Evolutionary conservation across 352 stramenopile species (phyloP).

Genomic region (Phytophthora europaea): DNA sequence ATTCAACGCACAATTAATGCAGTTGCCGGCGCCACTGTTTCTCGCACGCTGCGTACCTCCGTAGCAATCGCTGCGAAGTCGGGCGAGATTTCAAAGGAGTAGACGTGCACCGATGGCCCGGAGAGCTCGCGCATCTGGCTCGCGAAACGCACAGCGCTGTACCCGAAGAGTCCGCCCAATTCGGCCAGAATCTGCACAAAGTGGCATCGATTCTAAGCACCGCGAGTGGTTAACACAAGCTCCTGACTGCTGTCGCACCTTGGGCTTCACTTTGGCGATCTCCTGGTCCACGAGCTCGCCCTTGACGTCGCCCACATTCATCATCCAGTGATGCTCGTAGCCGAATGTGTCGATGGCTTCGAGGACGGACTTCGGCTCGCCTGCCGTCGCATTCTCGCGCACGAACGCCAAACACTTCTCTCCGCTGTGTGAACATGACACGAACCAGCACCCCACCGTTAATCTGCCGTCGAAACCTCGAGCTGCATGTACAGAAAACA

Average conservation of each 20-base stretch:
- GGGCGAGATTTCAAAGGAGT: constrained; percentile 57
- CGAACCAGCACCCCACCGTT: background rate
- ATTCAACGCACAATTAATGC: background rate
- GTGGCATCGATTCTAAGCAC: background rate
- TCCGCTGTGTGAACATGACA: constrained; percentile 9
- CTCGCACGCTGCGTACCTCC: constrained; percentile 28
- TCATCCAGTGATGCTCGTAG: constrained; percentile 47
- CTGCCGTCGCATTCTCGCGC: constrained; percentile 31
- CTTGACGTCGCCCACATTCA: constrained; percentile 59
- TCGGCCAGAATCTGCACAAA: constrained; percentile 45
- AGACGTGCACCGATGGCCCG: constrained; percentile 36
- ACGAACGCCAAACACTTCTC: constrained; percentile 45
- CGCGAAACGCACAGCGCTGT: constrained; percentile 58
- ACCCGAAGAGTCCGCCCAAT: constrained; percentile 50
- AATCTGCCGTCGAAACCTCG: background rate
- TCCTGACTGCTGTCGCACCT: constrained; percentile 11
- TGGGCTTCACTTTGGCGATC: constrained; percentile 44
- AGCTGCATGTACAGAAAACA: background rate
- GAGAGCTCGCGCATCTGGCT: constrained; percentile 40
- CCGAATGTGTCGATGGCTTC: constrained; percentile 52
- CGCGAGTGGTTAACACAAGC: background rate
- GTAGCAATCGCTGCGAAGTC: constrained; percentile 44
- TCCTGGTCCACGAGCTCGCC: constrained; percentile 50
- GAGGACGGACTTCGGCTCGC: constrained; percentile 47
- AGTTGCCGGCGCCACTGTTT: background rate